Base-by-base conservation (phyloP, 495 filamentous ascomycete species). In the Lineolata rhizophorae region DNA sequence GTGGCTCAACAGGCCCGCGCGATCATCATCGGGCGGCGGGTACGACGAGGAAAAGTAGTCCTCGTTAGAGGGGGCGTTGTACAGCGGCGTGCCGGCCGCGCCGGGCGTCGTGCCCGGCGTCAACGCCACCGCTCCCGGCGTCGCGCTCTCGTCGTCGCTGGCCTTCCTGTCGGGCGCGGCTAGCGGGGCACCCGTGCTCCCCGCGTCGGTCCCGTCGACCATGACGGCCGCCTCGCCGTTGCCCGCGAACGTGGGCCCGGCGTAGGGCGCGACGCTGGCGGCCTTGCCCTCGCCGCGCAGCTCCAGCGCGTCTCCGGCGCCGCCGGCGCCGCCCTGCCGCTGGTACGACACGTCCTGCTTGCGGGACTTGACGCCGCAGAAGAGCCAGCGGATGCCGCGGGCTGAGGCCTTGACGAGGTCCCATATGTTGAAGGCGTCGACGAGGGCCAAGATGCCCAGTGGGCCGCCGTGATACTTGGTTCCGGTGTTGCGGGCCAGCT, bases 371-470 rank as follows among this genome's bases (percentile, higher is more conserved):
- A 64, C 58, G 21, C 83, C 79, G 6, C 81, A 68, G 28, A 82
- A 67, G 12, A 87, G 50, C 83, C 83, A 93, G 38, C 70, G 65
- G 39, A 79, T 71, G 15, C 76, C 72, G 15, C 83, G 65, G 5
- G 70, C 74, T 21, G 75, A 61, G 6, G 75, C 76, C 51, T 81
- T 85, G 34, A 83, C 42, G 24, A 92, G 60, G 45, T 93, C 83
- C 66, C 79, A 76, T 13, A 77, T 63, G 44, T 90, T 90, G 54
- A 87, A 66, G 3, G 79, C 71, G 38, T 85, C 71, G 13, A 57
- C 43, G 3, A 85, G 51, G 8, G 77, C 76, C 36, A 55, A 60
- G 21, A 65, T 35, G 13, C 76, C 77, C 11, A 65, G 53, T 15
- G 57, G 59, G 3, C 79, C 76, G 12, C 76, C 75, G 35, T 61